Evolutionary conservation across 768 basidiomycete species (phyloP).

Genomic region (Boletus rubescentipes): DNA sequence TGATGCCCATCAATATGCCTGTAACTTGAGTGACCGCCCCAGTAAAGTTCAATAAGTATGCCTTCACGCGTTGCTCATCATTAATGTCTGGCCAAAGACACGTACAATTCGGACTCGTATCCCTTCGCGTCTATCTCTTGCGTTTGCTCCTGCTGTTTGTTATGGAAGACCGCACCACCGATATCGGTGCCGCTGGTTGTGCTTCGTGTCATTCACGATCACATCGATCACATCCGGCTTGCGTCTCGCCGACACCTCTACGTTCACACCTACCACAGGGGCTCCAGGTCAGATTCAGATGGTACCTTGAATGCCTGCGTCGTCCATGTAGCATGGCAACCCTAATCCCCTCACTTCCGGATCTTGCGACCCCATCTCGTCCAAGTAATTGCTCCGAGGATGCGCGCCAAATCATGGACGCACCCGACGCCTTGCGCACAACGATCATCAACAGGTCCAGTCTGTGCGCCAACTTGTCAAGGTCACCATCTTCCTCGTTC

Average conservation of each 20-base stretch:
- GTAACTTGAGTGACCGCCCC: too few relatives aligned
- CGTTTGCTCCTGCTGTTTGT: constrained; percentile 25
- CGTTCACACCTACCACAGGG: not conserved
- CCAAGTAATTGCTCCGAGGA: constrained; percentile 40
- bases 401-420: constrained; percentile 30
- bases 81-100: too few relatives aligned
- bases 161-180: constrained; percentile 10
- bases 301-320: constrained; percentile 7
- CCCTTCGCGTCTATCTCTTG: constrained; percentile 24
- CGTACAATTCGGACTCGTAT: too few relatives aligned
- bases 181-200: not conserved
- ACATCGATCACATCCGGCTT: constrained; percentile 44
- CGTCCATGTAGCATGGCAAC: not conserved
- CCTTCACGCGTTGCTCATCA: too few relatives aligned
- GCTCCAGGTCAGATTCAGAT: not conserved
- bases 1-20: too few relatives aligned
- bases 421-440: constrained; percentile 24
- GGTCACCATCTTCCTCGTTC: constrained; percentile 27
- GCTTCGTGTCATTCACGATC: constrained; percentile 16
- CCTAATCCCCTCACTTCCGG: constrained; percentile 11
- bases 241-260: constrained; percentile 27
- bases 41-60: too few relatives aligned
- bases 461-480: constrained; percentile 36
- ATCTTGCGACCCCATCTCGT: constrained; percentile 41
- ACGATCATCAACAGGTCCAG: constrained; percentile 34